phyloP scores from a whole-genome alignment of 345 rosid species.

The Geranium brycei region DNA sequence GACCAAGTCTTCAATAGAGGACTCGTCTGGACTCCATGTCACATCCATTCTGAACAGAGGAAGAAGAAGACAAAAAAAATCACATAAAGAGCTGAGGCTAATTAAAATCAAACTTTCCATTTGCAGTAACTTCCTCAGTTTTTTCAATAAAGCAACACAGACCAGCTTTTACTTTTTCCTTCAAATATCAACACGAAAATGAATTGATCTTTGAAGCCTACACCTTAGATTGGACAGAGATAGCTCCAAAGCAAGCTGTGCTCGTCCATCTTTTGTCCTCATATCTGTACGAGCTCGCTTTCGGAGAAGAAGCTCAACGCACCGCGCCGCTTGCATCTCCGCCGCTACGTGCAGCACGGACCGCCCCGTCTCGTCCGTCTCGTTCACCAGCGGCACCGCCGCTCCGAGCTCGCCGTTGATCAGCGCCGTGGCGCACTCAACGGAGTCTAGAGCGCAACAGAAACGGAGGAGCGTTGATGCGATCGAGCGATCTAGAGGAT shows the following conservation, averaged over 20 bases:
- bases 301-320: conserved; percentile 51
- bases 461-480: conserved; percentile 34
- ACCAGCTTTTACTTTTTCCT: no score
- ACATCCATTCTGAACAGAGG: conserved; percentile 31
- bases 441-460: conserved; percentile 50
- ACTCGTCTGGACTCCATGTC: conserved; percentile 46
- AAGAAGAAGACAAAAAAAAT: background rate
- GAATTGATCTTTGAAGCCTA: conserved; percentile 10
- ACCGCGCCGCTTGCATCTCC: conserved; percentile 41
- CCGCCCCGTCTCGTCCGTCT: conserved; percentile 24
- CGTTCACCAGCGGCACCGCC: conserved; percentile 39
- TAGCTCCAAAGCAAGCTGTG: conserved; percentile 52
- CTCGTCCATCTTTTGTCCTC: conserved; percentile 45
- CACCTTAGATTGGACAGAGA: conserved; percentile 46
- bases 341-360: conserved; percentile 63
- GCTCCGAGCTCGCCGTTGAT: conserved; percentile 46
- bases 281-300: conserved; percentile 66
- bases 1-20: conserved; percentile 43
- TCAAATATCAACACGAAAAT: conserved; percentile 8
- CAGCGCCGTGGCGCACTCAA: conserved; percentile 41
- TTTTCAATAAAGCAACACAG: background rate
- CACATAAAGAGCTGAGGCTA: background rate
- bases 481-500: conserved; percentile 15
- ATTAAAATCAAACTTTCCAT: conserved; percentile 18
- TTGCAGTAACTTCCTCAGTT: conserved; percentile 7